Base-by-base conservation (phyloP, 2,329 filamentous ascomycete genomes). In the Trichoderma afroharzianum region DNA sequence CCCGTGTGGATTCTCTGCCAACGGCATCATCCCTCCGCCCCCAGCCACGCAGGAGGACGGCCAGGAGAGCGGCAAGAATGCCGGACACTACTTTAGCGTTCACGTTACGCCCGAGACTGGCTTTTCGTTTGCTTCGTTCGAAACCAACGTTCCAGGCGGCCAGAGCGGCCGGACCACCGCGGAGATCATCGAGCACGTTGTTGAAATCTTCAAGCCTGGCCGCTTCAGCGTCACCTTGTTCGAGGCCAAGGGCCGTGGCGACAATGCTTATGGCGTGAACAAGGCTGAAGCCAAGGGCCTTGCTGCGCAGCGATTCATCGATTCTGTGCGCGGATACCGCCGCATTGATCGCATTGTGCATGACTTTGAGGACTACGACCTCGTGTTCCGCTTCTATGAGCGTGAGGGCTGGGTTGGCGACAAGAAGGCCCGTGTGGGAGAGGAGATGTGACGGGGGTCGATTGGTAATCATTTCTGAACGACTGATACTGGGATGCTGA, bases 201-300 rank as follows among this genome's bases (percentile, higher is more conserved):
- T 98, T 58, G 88, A 90, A 74, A 99, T 99, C 79, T 99, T 99
- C 89, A 94, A 94, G 80, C 96, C 96, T 0, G 95, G 95, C n/a
- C 92, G 95, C 68, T 99, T 99, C 87, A 97, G 93, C 77, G 93
- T 99, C 71, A 99, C 96, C 1, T 86, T 98, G 18, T 99, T 99
- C 77, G 95, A 99, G 83, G 93, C 94, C 69, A 97, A 97, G 85
- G 84, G 83, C 53, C 83, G 81, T 78, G 83, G 77, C 74, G 84
- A 82, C 79, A 80, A 81, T 76, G 76, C 79, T 0, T 83, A 83
- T 39, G 80, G 79, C 71, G 81, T 79, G 77, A 78, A 82, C 75
- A 76, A 84, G 77, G 81, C 85, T 76, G 81, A 83, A 70, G 72
- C 77, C 66, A 75, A 80, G 73, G 73, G 77, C 72, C 76, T 78